Evolutionary conservation across 257 asterid species (phyloP).

Genomic region (Rauvolfia tetraphylla): DNA sequence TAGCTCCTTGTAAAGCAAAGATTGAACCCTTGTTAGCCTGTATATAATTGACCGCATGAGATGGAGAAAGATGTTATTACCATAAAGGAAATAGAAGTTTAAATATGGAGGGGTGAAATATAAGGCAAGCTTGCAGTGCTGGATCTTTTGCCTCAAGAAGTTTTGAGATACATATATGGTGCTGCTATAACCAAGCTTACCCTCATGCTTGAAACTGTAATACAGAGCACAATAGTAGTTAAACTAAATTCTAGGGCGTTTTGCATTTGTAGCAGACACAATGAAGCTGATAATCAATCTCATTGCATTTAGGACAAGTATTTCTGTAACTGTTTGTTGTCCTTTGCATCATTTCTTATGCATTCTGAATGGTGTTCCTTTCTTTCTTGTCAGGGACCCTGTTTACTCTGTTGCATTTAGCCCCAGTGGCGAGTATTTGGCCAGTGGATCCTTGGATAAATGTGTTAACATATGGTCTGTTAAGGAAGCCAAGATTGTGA

Average conservation of each 20-base stretch:
- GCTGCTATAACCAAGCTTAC: not conserved
- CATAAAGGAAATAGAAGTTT: not conserved
- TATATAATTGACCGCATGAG: not conserved
- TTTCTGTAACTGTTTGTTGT: not conserved
- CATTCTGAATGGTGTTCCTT: not conserved
- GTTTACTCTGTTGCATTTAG: slow-evolving; percentile 95
- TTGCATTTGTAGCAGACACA: not conserved
- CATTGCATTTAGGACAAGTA: not conserved
- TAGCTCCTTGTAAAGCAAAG: not conserved
- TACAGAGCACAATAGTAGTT: not conserved
- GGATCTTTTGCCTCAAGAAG: not conserved
- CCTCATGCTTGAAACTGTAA: not conserved
- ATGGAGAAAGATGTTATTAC: not conserved
- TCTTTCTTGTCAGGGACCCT: slow-evolving; percentile 62
- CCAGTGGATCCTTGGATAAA: slow-evolving; percentile 92
- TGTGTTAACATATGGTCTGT: slow-evolving; percentile 93
- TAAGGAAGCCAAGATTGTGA: slow-evolving; percentile 84
- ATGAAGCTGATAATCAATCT: not conserved
- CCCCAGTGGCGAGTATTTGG: slow-evolving; percentile 84
- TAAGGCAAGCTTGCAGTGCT: not conserved
- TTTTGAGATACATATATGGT: not conserved
- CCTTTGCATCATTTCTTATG: not conserved
- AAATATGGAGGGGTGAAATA: not conserved
- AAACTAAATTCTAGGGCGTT: not conserved
- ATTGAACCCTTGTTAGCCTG: not conserved